Evolutionary conservation across 345 rosid genomes (phyloP), one percentile per base, ranked within the genome.

Genomic region (Isatis tinctoria): DNA sequence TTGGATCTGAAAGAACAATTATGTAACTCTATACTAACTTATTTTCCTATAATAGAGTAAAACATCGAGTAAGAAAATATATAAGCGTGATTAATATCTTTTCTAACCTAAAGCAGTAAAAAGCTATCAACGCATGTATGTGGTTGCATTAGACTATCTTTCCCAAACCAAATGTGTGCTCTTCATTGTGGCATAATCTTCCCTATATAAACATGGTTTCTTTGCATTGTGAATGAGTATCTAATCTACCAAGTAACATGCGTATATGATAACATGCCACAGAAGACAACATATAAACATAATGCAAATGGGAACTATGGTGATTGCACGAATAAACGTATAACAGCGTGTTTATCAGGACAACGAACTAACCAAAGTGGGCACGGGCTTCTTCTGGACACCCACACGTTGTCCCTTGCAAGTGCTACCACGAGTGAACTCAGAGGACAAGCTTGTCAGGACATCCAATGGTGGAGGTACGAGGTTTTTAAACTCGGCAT

Each of bases 401-500:
- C 69, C 65, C 65, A 75, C 69, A 44, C 44, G 61, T 0, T 64
- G 80, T 45, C 67, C 75, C 10, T 74, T 78, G 51, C 73, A 52
- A 74, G 39, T 33, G 59, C 64, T 76, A 39, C 67, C 75, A 26
- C 64, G 28, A 36, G 49, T 56, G 69, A 86, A 56, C 60, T 62
- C 89, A 16, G 85, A 77, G 4, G 88, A 48, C 24, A 85, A 78
- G 60, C 79, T 78, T 0, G 84, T 73, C 69, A 89, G 73, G n/a
- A 85, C 75, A 79, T 73, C 80, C 13, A 86, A 66, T 14, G 97
- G 83, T 4, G 97, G 92, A 26, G 93, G 88, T 52, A 85, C 87
- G n/a, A 94, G 82, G 72, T 73, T 67, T 65, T 84, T 81, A 74
- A 94, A 92, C 26, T 78, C 75, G 24, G 85, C 77, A 69, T 76